Evolutionary conservation across 371 early-diverging fungal genomes (phyloP).

Genomic region (Lichtheimia ornata): DNA sequence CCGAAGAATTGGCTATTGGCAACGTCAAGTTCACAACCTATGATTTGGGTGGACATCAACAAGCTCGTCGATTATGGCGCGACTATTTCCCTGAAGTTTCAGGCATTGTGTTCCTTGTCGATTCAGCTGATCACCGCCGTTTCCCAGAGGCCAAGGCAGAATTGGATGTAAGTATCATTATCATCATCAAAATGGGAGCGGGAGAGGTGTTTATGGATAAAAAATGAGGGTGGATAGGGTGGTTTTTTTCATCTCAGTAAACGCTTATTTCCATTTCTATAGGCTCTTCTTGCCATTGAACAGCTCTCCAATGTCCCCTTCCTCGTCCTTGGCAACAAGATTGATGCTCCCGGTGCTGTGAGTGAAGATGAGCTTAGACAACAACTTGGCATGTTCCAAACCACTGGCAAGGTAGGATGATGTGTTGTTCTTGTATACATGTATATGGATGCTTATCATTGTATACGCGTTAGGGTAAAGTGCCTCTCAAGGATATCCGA

Average conservation of each 20-base stretch:
- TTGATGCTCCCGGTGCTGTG: slow-evolving; percentile 93
- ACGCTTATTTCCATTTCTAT: slow-evolving; percentile 2
- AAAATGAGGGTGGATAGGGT: neutral
- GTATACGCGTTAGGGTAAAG: slow-evolving; percentile 69
- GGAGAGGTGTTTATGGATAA: neutral
- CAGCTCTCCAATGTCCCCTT: slow-evolving; percentile 91
- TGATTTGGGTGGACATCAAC: slow-evolving; percentile 96
- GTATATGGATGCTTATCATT: neutral
- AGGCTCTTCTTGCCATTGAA: slow-evolving; percentile 92
- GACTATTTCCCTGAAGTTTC: slow-evolving; percentile 98
- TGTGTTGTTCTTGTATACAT: neutral
- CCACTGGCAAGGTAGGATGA: slow-evolving; percentile 86
- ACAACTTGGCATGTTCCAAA: slow-evolving; percentile 89
- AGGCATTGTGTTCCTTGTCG: slow-evolving; percentile 97
- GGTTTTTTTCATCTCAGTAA: neutral
- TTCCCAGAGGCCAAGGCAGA: slow-evolving; percentile 92
- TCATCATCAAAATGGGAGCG: neutral
- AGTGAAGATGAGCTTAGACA: slow-evolving; percentile 91
- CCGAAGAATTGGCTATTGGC: slow-evolving; percentile 95
- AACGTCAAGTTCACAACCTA: slow-evolving; percentile 96
- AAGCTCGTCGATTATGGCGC: slow-evolving; percentile 97
- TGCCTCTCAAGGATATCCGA: slow-evolving; percentile 86
- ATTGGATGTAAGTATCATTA: slow-evolving; percentile 76
- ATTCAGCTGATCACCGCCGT: slow-evolving; percentile 85
- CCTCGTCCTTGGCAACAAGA: slow-evolving; percentile 97